Percentiles rank a stretch among this genome's conserved stretches.
Evolutionary conservation across 1,284 basidiomycete genomes (phyloP).

Genomic region (Cutaneotrichosporon sp.): DNA sequence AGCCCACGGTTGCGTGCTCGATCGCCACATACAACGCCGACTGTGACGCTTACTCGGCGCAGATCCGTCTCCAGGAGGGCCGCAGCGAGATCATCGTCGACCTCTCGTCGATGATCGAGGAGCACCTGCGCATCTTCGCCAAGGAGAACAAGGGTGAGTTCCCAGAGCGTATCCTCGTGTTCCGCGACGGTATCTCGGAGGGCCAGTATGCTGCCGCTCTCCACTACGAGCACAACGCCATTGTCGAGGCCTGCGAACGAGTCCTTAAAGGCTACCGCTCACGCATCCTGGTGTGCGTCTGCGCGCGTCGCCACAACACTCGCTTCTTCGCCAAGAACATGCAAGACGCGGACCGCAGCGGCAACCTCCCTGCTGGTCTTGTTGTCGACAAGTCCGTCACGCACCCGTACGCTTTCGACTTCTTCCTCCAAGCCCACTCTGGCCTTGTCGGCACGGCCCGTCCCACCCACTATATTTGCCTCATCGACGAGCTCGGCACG

Average conservation of each 20-base stretch:
- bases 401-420: constrained; percentile 55
- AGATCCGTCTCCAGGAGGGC: constrained; percentile 54
- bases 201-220: constrained; percentile 54
- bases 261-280: constrained; percentile 34
- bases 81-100: constrained; percentile 45
- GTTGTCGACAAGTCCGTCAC: constrained; percentile 49
- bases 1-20: constrained; percentile 53
- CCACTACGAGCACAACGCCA: constrained; percentile 49
- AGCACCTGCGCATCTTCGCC: constrained; percentile 42
- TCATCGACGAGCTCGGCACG: constrained; percentile 50
- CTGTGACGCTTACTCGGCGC: constrained; percentile 50
- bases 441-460: constrained; percentile 42
- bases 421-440: constrained; percentile 49
- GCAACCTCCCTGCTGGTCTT: constrained; percentile 51
- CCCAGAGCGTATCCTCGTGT: constrained; percentile 51
- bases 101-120: constrained; percentile 42
- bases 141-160: constrained; percentile 41
- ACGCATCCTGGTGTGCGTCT: constrained; percentile 40
- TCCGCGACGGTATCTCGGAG: constrained; percentile 56
- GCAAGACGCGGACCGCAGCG: constrained; percentile 46
- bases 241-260: constrained; percentile 40
- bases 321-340: constrained; percentile 51
- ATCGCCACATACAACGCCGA: constrained; percentile 52
- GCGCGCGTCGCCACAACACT: constrained; percentile 52
- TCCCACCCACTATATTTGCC: constrained; percentile 45